These are phyloP conservation scores for Wickerhamomyces sp. DNA, from an alignment of 1,139 yeast species.

Conservation along the genomic window DNA sequence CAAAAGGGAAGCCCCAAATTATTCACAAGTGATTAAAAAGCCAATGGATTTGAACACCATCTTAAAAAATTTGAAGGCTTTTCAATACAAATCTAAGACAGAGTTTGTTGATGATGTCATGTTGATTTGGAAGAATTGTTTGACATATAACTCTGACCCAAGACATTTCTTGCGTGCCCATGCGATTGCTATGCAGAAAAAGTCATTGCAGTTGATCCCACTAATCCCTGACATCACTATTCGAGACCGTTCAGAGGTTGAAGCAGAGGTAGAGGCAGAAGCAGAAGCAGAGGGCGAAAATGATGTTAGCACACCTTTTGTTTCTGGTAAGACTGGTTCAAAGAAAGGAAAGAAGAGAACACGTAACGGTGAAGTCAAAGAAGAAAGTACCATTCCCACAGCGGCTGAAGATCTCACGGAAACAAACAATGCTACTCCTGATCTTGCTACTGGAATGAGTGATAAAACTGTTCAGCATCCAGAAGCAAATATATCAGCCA, in stretches of 20 bases:
- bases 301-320: slow-evolving; percentile 27
- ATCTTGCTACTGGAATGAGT: background rate
- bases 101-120: slow-evolving; percentile 91
- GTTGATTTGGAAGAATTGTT: slow-evolving; percentile 94
- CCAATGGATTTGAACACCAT: slow-evolving; percentile 98
- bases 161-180: slow-evolving; percentile 86
- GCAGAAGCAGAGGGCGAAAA: slow-evolving; percentile 22
- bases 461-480: background rate
- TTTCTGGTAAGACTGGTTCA: slow-evolving; percentile 22
- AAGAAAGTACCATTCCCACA: too few species aligned
- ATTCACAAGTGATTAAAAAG: slow-evolving; percentile 79
- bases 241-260: slow-evolving; percentile 80
- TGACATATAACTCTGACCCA: slow-evolving; percentile 92
- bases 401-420: background rate
- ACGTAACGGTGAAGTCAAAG: slow-evolving; percentile 31
- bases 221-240: slow-evolving; percentile 84
- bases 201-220: slow-evolving; percentile 70
- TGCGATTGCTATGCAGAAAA: slow-evolving; percentile 94
- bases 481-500: too few species aligned
- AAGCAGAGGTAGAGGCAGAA: slow-evolving; percentile 46
- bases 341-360: slow-evolving; percentile 30
- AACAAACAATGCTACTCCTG: background rate
- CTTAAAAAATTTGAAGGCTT: slow-evolving; percentile 76
- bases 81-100: slow-evolving; percentile 77
- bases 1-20: slow-evolving; percentile 96